A percentile compares a stretch with the other conserved stretches of the same genome.
Conservation (phyloP, 345 rosid genomes). For the Noccaea caerulescens region DNA sequence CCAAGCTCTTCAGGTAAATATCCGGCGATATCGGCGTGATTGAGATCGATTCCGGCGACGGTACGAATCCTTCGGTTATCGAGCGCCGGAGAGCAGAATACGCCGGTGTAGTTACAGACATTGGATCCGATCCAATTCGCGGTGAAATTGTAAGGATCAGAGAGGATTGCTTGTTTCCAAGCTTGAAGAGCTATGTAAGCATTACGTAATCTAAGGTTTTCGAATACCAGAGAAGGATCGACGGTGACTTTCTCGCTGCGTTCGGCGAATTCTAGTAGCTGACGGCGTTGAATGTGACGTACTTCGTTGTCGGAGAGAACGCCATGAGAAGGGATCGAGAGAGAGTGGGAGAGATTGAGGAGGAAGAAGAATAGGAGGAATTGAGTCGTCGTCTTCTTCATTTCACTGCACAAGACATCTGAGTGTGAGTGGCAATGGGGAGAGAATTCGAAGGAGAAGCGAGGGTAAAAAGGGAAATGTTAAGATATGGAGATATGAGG, state of each 20-base stretch:
- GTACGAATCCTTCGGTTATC: constrained; percentile 57
- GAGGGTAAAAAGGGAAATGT: constrained; percentile 27
- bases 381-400: constrained; percentile 61
- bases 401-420: constrained; percentile 78
- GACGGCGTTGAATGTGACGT: constrained; percentile 67
- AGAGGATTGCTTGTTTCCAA: constrained; percentile 80
- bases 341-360: constrained; percentile 34
- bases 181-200: constrained; percentile 87
- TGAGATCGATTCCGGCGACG: constrained; percentile 81
- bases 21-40: constrained; percentile 80
- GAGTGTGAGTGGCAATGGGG: constrained; percentile 36
- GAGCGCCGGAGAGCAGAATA: constrained; percentile 62
- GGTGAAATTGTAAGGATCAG: constrained; percentile 69
- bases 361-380: constrained; percentile 38
- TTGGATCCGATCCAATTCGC: constrained; percentile 62
- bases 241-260: constrained; percentile 67
- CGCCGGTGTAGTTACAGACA: constrained; percentile 61
- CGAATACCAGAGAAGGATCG: constrained; percentile 66
- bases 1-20: constrained; percentile 86
- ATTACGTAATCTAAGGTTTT: constrained; percentile 54
- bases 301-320: constrained; percentile 62
- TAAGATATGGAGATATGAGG: constrained; percentile 41
- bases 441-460: constrained; percentile 20
- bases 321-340: constrained; percentile 51
- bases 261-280: constrained; percentile 82